Conservation (phyloP, 2,329 filamentous ascomycete species). For the Sarocladium brachiariae region DNA sequence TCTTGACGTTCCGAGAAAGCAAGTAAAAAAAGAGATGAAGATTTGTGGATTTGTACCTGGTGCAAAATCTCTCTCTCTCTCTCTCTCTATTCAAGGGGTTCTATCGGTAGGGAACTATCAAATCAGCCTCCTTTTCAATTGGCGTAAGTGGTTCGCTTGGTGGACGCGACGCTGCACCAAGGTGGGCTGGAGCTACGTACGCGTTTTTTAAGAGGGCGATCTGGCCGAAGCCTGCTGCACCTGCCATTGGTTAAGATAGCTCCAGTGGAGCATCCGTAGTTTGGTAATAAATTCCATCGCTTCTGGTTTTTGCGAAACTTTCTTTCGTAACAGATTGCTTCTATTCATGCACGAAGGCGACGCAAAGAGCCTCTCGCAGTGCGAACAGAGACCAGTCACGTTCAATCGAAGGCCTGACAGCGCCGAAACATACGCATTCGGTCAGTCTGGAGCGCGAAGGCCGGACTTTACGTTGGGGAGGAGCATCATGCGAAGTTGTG, state of each 20-base stretch:
- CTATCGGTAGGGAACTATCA: background rate
- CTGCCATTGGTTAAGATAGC: conserved; percentile 6
- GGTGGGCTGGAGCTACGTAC: background rate
- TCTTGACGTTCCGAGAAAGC: background rate
- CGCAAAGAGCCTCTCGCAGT: background rate
- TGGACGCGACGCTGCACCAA: background rate
- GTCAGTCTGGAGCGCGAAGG: no score
- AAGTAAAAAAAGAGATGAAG: background rate
- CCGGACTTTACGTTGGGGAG: no score
- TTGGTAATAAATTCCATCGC: conserved; percentile 7
- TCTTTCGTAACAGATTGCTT: background rate
- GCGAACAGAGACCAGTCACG: no score
- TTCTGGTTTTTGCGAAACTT: background rate
- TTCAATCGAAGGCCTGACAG: no score
- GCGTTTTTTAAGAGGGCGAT: conserved; percentile 8
- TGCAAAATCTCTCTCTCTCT: no score
- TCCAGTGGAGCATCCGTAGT: background rate
- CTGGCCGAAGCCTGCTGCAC: background rate
- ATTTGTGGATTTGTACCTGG: background rate
- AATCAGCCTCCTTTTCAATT: conserved; percentile 5
- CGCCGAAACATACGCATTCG: no score
- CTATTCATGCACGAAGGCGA: background rate
- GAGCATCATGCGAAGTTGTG: background rate
- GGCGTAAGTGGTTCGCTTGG: background rate
- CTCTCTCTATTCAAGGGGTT: no score